phyloP scores from a whole-genome alignment of 2,329 filamentous ascomycete genomes.

The Corinectria fuckeliana region DNA sequence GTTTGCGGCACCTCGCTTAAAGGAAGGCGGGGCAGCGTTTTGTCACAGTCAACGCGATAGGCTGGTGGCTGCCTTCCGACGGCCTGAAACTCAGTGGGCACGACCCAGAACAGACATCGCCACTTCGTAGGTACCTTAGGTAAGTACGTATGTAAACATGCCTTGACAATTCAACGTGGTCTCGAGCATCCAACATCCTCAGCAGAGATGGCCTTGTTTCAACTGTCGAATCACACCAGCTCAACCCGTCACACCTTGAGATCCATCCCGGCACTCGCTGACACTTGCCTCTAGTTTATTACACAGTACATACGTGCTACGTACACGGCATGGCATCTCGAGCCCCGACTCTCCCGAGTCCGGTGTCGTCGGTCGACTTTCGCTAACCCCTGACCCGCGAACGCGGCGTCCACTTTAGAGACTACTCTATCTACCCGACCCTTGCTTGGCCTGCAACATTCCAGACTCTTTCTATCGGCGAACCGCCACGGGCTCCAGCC shows the following conservation, averaged over 20 bases:
- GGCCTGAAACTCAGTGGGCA: constrained; percentile 37
- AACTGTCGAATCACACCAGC: constrained; percentile 13
- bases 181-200: background rate
- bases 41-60: constrained; percentile 29
- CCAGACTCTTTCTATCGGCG: constrained; percentile 29
- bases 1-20: constrained; percentile 36
- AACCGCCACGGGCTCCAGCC: constrained; percentile 12
- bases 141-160: too few species aligned
- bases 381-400: constrained; percentile 3
- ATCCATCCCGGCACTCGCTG: constrained; percentile 10
- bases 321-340: background rate
- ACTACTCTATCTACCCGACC: constrained; percentile 22
- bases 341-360: background rate
- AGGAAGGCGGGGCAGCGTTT: constrained; percentile 33
- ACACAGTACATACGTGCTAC: too few species aligned
- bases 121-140: too few species aligned
- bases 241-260: constrained; percentile 5
- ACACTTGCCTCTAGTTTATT: background rate
- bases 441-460: constrained; percentile 26
- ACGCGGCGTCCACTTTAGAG: constrained; percentile 6
- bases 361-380: background rate
- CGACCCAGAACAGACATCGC: constrained; percentile 28
- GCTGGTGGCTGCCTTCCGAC: constrained; percentile 28
- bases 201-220: background rate
- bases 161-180: constrained; percentile 1